These are phyloP conservation scores for Vitellaria paradoxa DNA, from an alignment of 179 eudicot species.

Conservation along the genomic window DNA sequence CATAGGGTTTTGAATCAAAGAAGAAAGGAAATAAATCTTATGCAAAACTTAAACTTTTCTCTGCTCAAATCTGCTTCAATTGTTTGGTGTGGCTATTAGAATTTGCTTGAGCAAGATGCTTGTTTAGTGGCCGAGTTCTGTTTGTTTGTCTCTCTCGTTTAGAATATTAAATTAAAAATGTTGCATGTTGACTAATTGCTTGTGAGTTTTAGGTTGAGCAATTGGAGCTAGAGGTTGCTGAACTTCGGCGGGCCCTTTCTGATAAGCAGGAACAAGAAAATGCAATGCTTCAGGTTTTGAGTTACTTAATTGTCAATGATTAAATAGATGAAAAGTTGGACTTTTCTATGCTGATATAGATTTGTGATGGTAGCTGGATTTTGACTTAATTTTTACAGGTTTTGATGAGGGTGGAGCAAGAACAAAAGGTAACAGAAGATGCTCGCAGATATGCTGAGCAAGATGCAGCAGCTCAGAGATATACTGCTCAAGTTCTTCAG, in stretches of 20 bases:
- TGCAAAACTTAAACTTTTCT: slow-evolving; percentile 8
- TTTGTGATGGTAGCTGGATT: neutral
- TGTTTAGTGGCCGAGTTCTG: neutral
- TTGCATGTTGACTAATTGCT: slow-evolving; percentile 21
- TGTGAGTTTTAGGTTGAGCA: slow-evolving; percentile 69
- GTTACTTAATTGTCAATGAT: slow-evolving; percentile 15
- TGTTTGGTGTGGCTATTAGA: neutral
- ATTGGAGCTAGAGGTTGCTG: slow-evolving; percentile 76
- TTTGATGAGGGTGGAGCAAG: slow-evolving; percentile 97
- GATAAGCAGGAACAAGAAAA: slow-evolving; percentile 96
- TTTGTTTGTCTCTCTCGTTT: neutral
- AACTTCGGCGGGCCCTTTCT: slow-evolving; percentile 65
- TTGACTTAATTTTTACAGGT: slow-evolving; percentile 41
- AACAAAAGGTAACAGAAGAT: slow-evolving; percentile 96
- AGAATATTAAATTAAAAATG: neutral
- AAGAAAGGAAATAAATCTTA: neutral
- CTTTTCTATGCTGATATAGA: no score
- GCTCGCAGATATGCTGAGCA: slow-evolving; percentile 96
- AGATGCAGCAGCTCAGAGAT: slow-evolving; percentile 79
- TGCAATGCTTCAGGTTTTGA: slow-evolving; percentile 87
- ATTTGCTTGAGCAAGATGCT: neutral
- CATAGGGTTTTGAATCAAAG: neutral
- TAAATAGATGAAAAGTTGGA: neutral
- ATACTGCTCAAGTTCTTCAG: slow-evolving; percentile 82
- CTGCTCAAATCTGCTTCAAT: neutral